Evolutionary conservation across 1,284 basidiomycete species (phyloP).

Genomic region (Trametes versicolor): DNA sequence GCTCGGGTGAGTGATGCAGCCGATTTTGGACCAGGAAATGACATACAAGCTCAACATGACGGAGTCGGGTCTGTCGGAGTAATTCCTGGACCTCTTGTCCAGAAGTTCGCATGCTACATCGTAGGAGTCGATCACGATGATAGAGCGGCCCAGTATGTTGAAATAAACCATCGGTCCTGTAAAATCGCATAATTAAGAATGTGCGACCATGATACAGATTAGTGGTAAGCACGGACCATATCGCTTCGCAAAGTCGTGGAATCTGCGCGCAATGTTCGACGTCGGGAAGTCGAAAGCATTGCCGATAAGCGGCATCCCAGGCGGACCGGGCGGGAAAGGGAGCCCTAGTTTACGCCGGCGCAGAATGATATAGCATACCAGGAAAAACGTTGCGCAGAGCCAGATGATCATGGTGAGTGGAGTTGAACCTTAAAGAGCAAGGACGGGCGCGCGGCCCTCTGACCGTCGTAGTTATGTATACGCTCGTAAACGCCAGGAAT

Average conservation of each 20-base stretch:
- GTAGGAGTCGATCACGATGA: constrained; percentile 28
- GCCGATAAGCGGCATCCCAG: constrained; percentile 19
- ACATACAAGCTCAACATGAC: constrained; percentile 26
- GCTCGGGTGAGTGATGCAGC: neutral
- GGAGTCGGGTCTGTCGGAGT: constrained; percentile 25
- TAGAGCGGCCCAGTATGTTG: constrained; percentile 10
- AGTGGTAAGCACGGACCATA: constrained; percentile 13
- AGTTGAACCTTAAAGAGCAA: no score
- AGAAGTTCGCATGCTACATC: constrained; percentile 28
- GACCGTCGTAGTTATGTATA: no score
- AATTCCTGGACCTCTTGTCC: constrained; percentile 30
- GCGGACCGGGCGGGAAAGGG: constrained; percentile 25
- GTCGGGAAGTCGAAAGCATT: constrained; percentile 24
- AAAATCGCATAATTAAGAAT: no score
- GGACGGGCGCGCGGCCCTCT: no score
- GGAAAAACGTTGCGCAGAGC: neutral
- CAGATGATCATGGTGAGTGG: neutral
- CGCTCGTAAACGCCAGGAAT: no score
- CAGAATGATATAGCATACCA: no score
- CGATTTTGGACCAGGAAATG: neutral
- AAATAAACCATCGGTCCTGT: constrained; percentile 21
- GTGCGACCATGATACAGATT: no score
- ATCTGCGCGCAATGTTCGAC: constrained; percentile 1
- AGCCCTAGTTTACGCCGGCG: neutral
- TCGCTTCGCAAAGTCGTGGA: constrained; percentile 1